Evolutionary conservation across 2,329 filamentous ascomycete genomes (phyloP).

Genomic region (Talaromyces sp.): DNA sequence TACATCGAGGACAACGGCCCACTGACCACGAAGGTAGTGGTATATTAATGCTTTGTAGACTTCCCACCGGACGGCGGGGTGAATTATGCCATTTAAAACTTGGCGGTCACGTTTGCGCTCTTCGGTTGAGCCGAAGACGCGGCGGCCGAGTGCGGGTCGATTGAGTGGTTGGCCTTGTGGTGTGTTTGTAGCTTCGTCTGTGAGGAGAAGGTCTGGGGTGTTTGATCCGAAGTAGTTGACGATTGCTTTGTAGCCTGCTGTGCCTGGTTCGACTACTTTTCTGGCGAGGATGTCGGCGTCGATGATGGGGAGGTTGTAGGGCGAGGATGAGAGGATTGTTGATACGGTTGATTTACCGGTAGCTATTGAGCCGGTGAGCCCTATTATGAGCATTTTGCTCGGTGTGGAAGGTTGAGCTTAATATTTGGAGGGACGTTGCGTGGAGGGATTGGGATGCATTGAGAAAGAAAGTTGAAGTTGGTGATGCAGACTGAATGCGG

Average conservation of each 20-base stretch:
- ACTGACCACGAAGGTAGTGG: slow-evolving; percentile 73
- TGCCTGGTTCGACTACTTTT: slow-evolving; percentile 92
- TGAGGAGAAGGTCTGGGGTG: slow-evolving; percentile 82
- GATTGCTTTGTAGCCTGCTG: slow-evolving; percentile 78
- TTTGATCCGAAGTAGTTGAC: slow-evolving; percentile 77
- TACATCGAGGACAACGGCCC: slow-evolving; percentile 91
- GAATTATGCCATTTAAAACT: slow-evolving; percentile 85
- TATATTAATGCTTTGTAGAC: slow-evolving; percentile 76
- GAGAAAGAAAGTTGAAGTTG: background rate
- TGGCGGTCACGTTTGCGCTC: slow-evolving; percentile 71
- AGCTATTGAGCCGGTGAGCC: slow-evolving; percentile 94
- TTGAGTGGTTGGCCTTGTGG: slow-evolving; percentile 67
- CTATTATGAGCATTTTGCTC: slow-evolving; percentile 80
- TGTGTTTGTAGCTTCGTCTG: slow-evolving; percentile 42
- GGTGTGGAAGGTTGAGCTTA: background rate
- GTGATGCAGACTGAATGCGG: slow-evolving; percentile 21
- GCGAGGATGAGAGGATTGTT: slow-evolving; percentile 73
- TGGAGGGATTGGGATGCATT: background rate
- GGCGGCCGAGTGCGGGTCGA: slow-evolving; percentile 77
- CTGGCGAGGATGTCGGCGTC: slow-evolving; percentile 93
- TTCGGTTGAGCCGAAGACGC: slow-evolving; percentile 81
- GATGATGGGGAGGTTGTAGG: slow-evolving; percentile 85
- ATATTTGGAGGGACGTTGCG: background rate
- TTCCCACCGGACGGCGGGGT: slow-evolving; percentile 82
- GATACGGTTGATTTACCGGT: slow-evolving; percentile 98